A percentile compares a stretch with the other conserved stretches of the same genome.
Evolutionary conservation across 306 rosid genomes (phyloP).

Genomic region (Gleditsia sinensis): DNA sequence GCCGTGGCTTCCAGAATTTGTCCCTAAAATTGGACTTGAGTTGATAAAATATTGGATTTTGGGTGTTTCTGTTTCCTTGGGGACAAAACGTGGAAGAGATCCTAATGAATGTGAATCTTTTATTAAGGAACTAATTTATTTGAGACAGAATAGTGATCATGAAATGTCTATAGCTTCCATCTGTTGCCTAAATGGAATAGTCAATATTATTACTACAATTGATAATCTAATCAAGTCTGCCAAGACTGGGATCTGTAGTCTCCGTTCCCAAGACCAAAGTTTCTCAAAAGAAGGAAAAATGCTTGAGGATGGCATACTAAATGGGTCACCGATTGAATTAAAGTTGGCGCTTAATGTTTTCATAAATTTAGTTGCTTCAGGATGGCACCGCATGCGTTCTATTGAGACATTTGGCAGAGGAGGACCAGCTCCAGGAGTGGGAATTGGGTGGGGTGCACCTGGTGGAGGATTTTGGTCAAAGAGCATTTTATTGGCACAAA

Average conservation of each 20-base stretch:
- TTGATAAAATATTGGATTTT: constrained; percentile 61
- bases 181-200: constrained; percentile 68
- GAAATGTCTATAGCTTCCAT: constrained; percentile 83
- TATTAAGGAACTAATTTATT: constrained; percentile 55
- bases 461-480: constrained; percentile 93
- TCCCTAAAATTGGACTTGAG: constrained; percentile 84
- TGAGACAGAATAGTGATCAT: constrained; percentile 60
- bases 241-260: constrained; percentile 44
- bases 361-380: constrained; percentile 57
- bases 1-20: constrained; percentile 95
- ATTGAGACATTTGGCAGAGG: constrained; percentile 89
- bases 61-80: constrained; percentile 44
- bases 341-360: constrained; percentile 58
- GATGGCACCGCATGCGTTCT: constrained; percentile 57
- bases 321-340: constrained; percentile 54
- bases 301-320: constrained; percentile 71
- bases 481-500: constrained; percentile 62
- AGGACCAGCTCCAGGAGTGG: constrained; percentile 94
- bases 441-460: constrained; percentile 92
- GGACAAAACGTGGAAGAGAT: constrained; percentile 38
- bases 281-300: constrained; percentile 65
- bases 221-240: constrained; percentile 73
- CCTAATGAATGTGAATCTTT: constrained; percentile 54
- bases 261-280: constrained; percentile 44
- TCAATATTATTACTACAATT: constrained; percentile 48